phyloP scores from a whole-genome alignment of 2,329 filamentous ascomycete genomes.

The Microsporum canis region DNA sequence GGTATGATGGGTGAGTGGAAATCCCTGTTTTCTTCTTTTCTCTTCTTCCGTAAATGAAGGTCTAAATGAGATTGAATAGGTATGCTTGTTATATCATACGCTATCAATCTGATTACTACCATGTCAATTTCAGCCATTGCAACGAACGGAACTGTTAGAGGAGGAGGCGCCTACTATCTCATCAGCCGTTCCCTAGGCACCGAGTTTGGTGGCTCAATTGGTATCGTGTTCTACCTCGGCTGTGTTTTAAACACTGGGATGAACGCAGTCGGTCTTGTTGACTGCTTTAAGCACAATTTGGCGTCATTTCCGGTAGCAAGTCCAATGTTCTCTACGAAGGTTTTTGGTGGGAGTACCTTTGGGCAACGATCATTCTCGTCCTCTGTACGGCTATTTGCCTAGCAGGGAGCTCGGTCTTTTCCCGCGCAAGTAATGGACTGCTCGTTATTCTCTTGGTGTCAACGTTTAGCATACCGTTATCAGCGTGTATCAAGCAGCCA shows the following conservation, averaged over 20 bases:
- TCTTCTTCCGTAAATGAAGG: not conserved
- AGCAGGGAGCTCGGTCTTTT: constrained; percentile 67
- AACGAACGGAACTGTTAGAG: constrained; percentile 78
- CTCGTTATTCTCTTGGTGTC: constrained; percentile 59
- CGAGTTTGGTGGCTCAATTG: constrained; percentile 81
- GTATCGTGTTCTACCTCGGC: constrained; percentile 82
- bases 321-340: constrained; percentile 53
- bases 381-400: constrained; percentile 65
- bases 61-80: constrained; percentile 36
- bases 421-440: constrained; percentile 66
- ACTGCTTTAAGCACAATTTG: constrained; percentile 67
- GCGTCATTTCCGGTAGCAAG: constrained; percentile 45
- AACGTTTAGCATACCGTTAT: constrained; percentile 71
- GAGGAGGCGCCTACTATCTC: constrained; percentile 77
- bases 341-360: constrained; percentile 66
- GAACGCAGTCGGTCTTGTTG: constrained; percentile 76
- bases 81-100: constrained; percentile 63
- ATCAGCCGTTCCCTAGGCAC: constrained; percentile 77
- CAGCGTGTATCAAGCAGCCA: constrained; percentile 55
- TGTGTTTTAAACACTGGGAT: constrained; percentile 76
- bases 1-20: constrained; percentile 59
- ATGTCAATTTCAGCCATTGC: constrained; percentile 81
- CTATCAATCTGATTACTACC: constrained; percentile 71
- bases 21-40: constrained; percentile 7
- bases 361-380: constrained; percentile 59